Evolutionary conservation across 352 stramenopile species (phyloP), one percentile per base, ranked within the genome.

Genomic region (Phytophthora aleatoria): DNA sequence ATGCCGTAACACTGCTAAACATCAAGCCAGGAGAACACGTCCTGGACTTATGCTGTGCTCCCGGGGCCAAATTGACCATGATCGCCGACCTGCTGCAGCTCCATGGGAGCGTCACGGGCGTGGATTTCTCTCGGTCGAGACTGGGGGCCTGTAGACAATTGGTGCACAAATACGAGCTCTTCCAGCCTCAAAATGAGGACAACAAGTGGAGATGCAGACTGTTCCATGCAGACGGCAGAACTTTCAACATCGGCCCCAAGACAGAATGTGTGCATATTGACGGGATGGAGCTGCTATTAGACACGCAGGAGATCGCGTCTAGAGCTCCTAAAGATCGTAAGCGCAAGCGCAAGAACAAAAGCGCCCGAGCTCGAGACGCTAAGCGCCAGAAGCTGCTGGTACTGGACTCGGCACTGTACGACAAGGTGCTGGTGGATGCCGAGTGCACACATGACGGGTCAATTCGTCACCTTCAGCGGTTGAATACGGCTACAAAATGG

Each of bases 391-490:
- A 78, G 47, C 38, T 78, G 28, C n/a, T 72, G 36, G 16, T 65
- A 13, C 30, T 64, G 33, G 52, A 77, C 20, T 59, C 59, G 8
- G 41, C 61, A 38, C 61, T 88, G 38, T 98, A 97, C 74, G 94
- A 99, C 69, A 90, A 94, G 57, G 93, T 99, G 10, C 78, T 99
- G 30, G 93, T 99, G 3, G 96, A 99, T 81, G 96, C 94, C 28
- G 94, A 98, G 73, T 99, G 96, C 68, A 98, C 90, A 16, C 96
- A 97, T 52, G 96, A 99, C 75, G 94, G 96, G 28, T 98, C 94
- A 1, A 83, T 98, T 28, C 85, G 87, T 43, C 96, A 98, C 71
- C 64, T 94, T 43, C 73, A 89, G 57, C 89, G 85, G 49, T 65
- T 95, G 36, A 49, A 81, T 43, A 86, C 80, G 5, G 70, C 90